Conservation (phyloP, 163 green algal species). For the Scenedesmus sp. region DNA sequence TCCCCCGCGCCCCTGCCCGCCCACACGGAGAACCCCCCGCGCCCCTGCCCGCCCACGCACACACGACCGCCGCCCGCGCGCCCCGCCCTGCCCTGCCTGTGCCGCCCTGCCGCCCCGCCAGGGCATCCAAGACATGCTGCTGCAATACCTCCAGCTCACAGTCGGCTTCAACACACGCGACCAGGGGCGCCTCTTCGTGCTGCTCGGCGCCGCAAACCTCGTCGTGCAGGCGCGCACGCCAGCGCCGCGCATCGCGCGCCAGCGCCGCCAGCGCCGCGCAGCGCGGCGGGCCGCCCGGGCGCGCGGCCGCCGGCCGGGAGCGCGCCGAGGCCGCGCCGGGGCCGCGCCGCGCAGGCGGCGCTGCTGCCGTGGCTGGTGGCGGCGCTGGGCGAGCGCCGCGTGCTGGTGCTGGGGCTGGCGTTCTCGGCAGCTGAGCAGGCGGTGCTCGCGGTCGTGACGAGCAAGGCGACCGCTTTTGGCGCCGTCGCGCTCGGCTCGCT, state of each 20-base stretch:
- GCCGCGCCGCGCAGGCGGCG: conserved; percentile 2
- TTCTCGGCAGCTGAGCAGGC: conserved; percentile 51
- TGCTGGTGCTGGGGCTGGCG: conserved; percentile 44
- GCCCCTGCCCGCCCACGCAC: too few relatives aligned
- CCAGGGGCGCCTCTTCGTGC: conserved; percentile 47
- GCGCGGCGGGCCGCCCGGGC: too few relatives aligned
- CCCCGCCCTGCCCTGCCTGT: neutral
- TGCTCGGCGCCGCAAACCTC: conserved; percentile 35
- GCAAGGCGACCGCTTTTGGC: conserved; percentile 26
- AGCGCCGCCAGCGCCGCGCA: too few relatives aligned
- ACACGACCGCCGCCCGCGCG: too few relatives aligned
- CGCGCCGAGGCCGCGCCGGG: too few relatives aligned
- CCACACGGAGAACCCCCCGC: too few relatives aligned
- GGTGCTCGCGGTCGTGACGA: conserved; percentile 47
- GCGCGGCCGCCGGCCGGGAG: too few relatives aligned
- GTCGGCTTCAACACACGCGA: conserved; percentile 67
- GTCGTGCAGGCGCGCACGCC: conserved; percentile 29
- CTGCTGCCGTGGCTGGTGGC: conserved; percentile 27
- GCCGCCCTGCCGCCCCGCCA: neutral
- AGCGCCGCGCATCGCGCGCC: neutral
- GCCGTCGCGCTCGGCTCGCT: conserved; percentile 59
- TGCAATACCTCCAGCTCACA: conserved; percentile 79
- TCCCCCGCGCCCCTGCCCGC: too few relatives aligned
- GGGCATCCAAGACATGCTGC: conserved; percentile 71
- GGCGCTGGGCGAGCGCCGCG: conserved; percentile 11